These are phyloP conservation scores for Phytophthora meadii DNA, from an alignment of 352 stramenopile species.

Conservation along the genomic window DNA sequence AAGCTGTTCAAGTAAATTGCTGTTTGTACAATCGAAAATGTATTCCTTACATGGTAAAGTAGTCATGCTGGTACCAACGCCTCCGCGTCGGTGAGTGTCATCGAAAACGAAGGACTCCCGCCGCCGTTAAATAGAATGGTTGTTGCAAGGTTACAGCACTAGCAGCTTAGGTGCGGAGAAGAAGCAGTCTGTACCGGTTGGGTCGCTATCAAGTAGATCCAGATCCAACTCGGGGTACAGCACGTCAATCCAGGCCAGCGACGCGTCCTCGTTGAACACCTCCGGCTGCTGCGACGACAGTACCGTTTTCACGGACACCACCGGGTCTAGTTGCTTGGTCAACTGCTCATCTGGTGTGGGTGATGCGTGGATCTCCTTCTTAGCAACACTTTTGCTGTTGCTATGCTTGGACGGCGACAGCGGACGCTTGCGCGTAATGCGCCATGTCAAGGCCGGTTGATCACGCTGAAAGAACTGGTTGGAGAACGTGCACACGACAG, in stretches of 20 bases:
- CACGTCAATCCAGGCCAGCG: conserved; percentile 68
- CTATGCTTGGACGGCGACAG: conserved; percentile 24
- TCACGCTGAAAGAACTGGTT: conserved; percentile 75
- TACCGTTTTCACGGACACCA: conserved; percentile 18
- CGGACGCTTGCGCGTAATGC: conserved; percentile 68
- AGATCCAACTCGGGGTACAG: conserved; percentile 68
- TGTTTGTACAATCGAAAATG: background rate
- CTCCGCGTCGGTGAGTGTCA: conserved; percentile 11
- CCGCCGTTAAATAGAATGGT: conserved; percentile 35
- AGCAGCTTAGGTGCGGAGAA: conserved; percentile 23
- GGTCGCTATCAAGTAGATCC: conserved; percentile 24
- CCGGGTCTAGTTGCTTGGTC: conserved; percentile 21
- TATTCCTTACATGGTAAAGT: conserved; percentile 1
- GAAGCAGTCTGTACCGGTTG: conserved; percentile 20
- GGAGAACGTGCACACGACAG: conserved; percentile 79
- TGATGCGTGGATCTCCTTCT: background rate
- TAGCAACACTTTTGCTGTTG: background rate
- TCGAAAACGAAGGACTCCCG: conserved; percentile 8
- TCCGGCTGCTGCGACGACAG: conserved; percentile 7
- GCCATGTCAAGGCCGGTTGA: conserved; percentile 62
- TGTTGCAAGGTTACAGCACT: conserved; percentile 17
- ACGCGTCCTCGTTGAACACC: conserved; percentile 33
- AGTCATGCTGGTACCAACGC: background rate
- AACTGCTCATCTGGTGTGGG: conserved; percentile 10
- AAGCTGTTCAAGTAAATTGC: conserved; percentile 16